Evolutionary conservation across 1,284 basidiomycete genomes (phyloP), one percentile per base, ranked within the genome.

Genomic region (Ganoderma multipileum): DNA sequence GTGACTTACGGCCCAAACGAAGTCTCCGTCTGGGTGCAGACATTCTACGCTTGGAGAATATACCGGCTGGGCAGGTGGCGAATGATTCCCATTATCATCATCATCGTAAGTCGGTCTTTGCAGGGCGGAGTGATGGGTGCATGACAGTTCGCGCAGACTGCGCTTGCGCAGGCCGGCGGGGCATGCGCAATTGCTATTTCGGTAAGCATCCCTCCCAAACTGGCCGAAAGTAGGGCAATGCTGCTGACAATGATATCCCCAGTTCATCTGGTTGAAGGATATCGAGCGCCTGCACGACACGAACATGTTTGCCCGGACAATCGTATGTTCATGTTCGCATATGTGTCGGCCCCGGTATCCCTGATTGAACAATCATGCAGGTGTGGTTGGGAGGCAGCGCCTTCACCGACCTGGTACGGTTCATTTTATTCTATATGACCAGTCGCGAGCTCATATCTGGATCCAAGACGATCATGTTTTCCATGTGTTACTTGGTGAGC

Each of bases 301-400:
- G 30, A 28, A 55, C 23, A 62, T 66, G 65, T 57, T 66, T 41
- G 65, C 65, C 2, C 50, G 60, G 3, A 62, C 52, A 23, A 66
- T 61, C 39, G 65, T 66, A 52, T 16, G 60, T 58, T 6, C 52
- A 52, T 16, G 60, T 58, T 11, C 52, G 8, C 47, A n/a, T 54
- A 18, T 8, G 16, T 12, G 9, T 57, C 2, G 14, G 4, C 38
- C 11, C 14, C 11, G 6, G 36, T 26, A n/a, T 2, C 16, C 18
- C n/a, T 52, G 23, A 26, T 26, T 26, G 3, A 26, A 26, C 12
- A 14, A 23, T 4, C 16, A 26, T 26, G 3, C 47, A 67, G 65
- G 60, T 66, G 3, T 66, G 65, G 65, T 38, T 66, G 7, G 65
- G 65, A 16, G 65, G 65, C 39, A 62, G 65, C 52, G 65, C 65